A percentile compares a stretch with the other conserved stretches of the same genome.
Conservation (phyloP, 345 rosid species). For the Salix viminalis region DNA sequence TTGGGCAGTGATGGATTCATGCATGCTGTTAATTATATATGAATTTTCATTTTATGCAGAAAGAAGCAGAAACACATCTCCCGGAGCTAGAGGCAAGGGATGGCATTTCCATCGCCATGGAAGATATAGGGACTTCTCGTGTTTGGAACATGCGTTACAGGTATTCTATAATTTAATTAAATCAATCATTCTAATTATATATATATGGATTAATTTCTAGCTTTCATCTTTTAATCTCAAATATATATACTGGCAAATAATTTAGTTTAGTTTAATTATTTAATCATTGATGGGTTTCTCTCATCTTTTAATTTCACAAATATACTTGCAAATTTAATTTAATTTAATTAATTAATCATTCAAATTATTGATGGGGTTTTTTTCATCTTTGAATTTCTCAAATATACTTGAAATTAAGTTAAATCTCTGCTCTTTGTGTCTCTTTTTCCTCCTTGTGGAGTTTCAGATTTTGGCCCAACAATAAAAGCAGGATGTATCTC, state of each 20-base stretch:
- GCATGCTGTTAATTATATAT: too few species aligned
- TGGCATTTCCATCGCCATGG: conserved; percentile 93
- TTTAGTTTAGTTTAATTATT: too few species aligned
- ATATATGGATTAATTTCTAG: too few species aligned
- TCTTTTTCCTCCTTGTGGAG: conserved; percentile 26
- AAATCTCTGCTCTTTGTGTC: conserved; percentile 8
- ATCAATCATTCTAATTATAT: too few species aligned
- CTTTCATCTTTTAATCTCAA: neutral
- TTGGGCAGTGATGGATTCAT: neutral
- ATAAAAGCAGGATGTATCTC: conserved; percentile 99
- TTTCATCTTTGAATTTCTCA: neutral
- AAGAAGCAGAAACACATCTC: conserved; percentile 95
- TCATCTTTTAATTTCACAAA: neutral
- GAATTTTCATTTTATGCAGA: conserved; percentile 32
- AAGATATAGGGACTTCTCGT: conserved; percentile 94
- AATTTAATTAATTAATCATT: too few species aligned
- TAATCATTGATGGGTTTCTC: neutral
- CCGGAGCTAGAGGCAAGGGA: conserved; percentile 97
- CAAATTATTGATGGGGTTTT: neutral
- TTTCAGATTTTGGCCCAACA: conserved; percentile 99
- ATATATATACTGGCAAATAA: too few species aligned
- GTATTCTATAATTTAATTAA: conserved; percentile 27
- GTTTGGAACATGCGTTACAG: conserved; percentile 99
- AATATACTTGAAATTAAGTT: neutral
- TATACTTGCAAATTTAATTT: too few species aligned